These are phyloP conservation scores for Meredithiella fracta DNA, from an alignment of 2,329 filamentous ascomycete species.

Conservation along the genomic window DNA sequence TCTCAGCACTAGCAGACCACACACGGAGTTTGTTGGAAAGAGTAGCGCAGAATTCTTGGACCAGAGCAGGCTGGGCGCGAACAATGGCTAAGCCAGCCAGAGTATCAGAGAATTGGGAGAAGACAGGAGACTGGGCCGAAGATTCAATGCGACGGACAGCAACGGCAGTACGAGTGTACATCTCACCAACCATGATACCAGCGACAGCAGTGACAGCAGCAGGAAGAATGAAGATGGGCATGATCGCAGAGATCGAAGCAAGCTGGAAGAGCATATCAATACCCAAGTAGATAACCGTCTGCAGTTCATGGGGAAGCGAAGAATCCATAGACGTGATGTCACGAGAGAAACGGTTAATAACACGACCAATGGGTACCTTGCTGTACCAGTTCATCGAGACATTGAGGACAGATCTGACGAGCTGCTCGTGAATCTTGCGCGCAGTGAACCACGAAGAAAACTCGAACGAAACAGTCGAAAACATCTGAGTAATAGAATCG, in stretches of 20 bases:
- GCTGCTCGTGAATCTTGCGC: conserved; percentile 32
- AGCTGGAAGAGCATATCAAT: conserved; percentile 30
- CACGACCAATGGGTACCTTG: conserved; percentile 33
- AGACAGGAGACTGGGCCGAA: conserved; percentile 30
- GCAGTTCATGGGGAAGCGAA: conserved; percentile 29
- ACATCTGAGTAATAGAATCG: conserved; percentile 27
- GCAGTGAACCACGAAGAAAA: conserved; percentile 42
- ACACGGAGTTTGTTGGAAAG: conserved; percentile 26
- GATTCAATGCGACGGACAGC: conserved; percentile 30
- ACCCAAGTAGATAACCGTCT: conserved; percentile 25
- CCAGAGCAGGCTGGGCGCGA: conserved; percentile 28
- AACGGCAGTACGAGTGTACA: conserved; percentile 28
- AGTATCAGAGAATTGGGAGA: conserved; percentile 30
- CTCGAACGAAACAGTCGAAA: conserved; percentile 32
- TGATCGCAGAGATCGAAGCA: conserved; percentile 32
- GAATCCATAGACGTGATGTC: conserved; percentile 41
- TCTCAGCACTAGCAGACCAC: conserved; percentile 24
- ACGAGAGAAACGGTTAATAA: conserved; percentile 39
- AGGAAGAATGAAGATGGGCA: conserved; percentile 34
- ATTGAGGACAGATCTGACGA: conserved; percentile 35
- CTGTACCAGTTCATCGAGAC: conserved; percentile 43
- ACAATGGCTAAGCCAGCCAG: conserved; percentile 27
- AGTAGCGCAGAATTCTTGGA: conserved; percentile 25
- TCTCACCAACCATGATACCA: conserved; percentile 27
- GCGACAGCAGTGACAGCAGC: conserved; percentile 29